A percentile compares a stretch with the other conserved stretches of the same genome.
Conservation (phyloP, 805 yeast genomes). For the Isabelozyma gotoi region DNA sequence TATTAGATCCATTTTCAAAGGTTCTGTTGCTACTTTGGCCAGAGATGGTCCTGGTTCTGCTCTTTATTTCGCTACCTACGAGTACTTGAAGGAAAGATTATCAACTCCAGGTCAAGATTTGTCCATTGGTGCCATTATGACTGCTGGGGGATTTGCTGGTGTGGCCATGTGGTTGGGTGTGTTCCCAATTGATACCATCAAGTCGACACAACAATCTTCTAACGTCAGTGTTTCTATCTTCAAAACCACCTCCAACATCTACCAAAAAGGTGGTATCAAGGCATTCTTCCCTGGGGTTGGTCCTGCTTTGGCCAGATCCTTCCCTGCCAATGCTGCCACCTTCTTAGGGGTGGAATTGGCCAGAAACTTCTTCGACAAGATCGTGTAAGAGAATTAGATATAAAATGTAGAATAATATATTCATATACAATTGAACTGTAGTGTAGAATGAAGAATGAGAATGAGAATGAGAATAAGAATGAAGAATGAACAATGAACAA, state of each 20-base stretch:
- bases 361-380: constrained; percentile 37
- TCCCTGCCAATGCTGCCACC: constrained; percentile 99
- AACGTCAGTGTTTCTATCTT: constrained; percentile 52
- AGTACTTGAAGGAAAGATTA: constrained; percentile 65
- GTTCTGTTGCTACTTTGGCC: constrained; percentile 87
- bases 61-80: constrained; percentile 92
- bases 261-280: constrained; percentile 73
- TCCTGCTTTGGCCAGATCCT: constrained; percentile 89
- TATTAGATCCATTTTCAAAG: constrained; percentile 79
- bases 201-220: constrained; percentile 76
- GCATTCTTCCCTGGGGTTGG: constrained; percentile 98
- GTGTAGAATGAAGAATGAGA: too few species aligned
- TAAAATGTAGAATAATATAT: too few species aligned
- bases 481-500: too few species aligned
- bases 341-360: constrained; percentile 93
- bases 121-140: constrained; percentile 70
- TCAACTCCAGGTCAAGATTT: constrained; percentile 56
- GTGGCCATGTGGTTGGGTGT: constrained; percentile 96
- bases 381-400: constrained; percentile 19
- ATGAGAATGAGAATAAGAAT: too few species aligned
- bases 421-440: too few species aligned
- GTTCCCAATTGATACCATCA: constrained; percentile 95
- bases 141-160: constrained; percentile 96
- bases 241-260: constrained; percentile 67
- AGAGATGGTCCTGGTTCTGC: constrained; percentile 99